Evolutionary conservation across 331 rosid genomes (phyloP).

Genomic region (Quercus phellos): DNA sequence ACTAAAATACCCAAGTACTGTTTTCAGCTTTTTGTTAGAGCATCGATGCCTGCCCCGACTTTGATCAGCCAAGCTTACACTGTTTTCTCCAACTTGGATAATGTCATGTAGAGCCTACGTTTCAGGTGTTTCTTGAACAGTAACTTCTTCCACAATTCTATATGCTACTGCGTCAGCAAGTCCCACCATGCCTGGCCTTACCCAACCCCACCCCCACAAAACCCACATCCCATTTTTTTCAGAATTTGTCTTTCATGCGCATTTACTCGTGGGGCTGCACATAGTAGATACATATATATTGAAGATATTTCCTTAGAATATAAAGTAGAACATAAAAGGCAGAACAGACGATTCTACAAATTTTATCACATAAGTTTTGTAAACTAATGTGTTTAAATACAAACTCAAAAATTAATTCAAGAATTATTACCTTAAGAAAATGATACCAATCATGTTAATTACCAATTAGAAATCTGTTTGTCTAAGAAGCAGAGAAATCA

Average conservation of each 20-base stretch:
- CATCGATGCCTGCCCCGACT: conserved; percentile 19
- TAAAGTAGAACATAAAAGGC: too few relatives aligned
- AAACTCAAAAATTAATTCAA: too few relatives aligned
- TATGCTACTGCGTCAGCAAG: conserved; percentile 17
- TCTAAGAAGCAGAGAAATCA: conserved; percentile 6
- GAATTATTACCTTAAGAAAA: too few relatives aligned
- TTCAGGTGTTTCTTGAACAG: conserved; percentile 38
- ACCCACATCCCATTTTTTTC: not conserved
- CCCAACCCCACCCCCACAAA: too few relatives aligned
- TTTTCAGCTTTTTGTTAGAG: conserved; percentile 11
- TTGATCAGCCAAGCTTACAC: conserved; percentile 10
- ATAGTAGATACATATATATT: not conserved
- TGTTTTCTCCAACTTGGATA: conserved; percentile 32
- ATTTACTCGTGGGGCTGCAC: not conserved
- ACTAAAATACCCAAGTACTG: conserved; percentile 18
- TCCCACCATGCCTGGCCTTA: conserved; percentile 13
- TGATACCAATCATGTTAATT: too few relatives aligned
- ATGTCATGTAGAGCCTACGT: conserved; percentile 31
- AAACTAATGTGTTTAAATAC: too few relatives aligned
- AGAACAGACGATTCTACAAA: not conserved
- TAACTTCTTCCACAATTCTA: conserved; percentile 12
- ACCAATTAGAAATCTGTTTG: conserved; percentile 13
- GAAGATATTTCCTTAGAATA: too few relatives aligned
- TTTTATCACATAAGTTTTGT: not conserved
- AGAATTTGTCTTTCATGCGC: conserved; percentile 5